Conservation (phyloP, 2,329 filamentous ascomycete species). For the Colletotrichum spaethianum region DNA sequence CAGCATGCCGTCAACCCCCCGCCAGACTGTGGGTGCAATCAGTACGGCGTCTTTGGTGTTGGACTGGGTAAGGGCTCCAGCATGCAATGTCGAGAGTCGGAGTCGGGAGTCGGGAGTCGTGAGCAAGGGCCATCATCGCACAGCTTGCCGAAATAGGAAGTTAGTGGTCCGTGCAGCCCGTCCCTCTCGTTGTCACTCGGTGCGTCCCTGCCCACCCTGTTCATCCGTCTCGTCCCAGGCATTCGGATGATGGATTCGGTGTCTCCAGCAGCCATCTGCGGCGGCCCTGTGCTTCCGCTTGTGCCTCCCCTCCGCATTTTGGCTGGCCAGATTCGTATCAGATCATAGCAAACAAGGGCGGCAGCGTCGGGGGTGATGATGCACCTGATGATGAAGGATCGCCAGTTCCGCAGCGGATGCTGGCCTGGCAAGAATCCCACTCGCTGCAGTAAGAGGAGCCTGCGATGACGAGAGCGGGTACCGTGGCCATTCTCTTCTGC, state of each 20-base stretch:
- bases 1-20: neutral
- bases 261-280: constrained; percentile 5
- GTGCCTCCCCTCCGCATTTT: constrained; percentile 9
- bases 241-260: constrained; percentile 37
- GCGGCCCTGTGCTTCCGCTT: constrained; percentile 8
- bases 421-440: constrained; percentile 14
- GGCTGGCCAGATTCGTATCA: neutral
- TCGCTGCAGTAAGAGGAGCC: neutral
- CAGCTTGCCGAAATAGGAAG: constrained; percentile 35
- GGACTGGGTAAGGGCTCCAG: neutral
- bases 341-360: neutral
- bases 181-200: neutral
- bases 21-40: neutral
- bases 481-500: neutral
- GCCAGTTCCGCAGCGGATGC: neutral
- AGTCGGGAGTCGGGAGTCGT: neutral
- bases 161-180: constrained; percentile 9
- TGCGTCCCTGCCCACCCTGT: neutral
- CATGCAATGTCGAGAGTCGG: too few species aligned
- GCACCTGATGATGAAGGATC: constrained; percentile 4
- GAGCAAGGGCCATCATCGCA: constrained; percentile 29
- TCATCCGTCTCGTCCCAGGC: constrained; percentile 32
- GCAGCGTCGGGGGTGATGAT: neutral
- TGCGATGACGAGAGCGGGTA: neutral
- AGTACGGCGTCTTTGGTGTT: neutral